phyloP scores from a whole-genome alignment of 2,329 filamentous ascomycete species.

The Polytolypa hystricis region DNA sequence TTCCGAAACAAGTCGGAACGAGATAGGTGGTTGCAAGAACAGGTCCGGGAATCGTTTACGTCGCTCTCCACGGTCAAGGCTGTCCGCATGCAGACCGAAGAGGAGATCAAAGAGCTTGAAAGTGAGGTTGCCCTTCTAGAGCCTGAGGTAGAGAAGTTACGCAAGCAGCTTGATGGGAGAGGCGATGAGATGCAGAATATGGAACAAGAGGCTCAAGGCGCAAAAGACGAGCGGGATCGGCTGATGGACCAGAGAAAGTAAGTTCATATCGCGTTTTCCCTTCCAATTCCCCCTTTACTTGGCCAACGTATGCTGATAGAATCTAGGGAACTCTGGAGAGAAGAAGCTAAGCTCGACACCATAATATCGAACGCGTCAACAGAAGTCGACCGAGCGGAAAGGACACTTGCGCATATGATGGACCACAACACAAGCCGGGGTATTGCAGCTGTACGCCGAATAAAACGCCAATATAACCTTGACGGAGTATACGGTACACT shows the following conservation, averaged over 20 bases:
- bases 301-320: not conserved
- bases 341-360: constrained; percentile 76
- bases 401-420: constrained; percentile 70
- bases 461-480: constrained; percentile 69
- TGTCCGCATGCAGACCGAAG: constrained; percentile 70
- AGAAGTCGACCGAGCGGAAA: constrained; percentile 68
- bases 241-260: constrained; percentile 74
- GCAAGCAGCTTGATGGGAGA: constrained; percentile 66
- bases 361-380: constrained; percentile 63
- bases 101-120: constrained; percentile 67
- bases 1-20: constrained; percentile 84
- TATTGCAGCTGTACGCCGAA: constrained; percentile 70
- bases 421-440: constrained; percentile 80
- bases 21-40: constrained; percentile 67
- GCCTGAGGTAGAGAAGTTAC: constrained; percentile 57
- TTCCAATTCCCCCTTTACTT: not conserved
- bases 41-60: constrained; percentile 69
- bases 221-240: constrained; percentile 66
- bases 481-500: constrained; percentile 85
- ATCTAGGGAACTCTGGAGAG: constrained; percentile 58
- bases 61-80: constrained; percentile 71
- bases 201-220: constrained; percentile 61
- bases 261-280: constrained; percentile 9
- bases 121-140: constrained; percentile 61
- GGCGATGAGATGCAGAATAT: constrained; percentile 62